A percentile compares a stretch with the other conserved stretches of the same genome.
Conservation (phyloP, 2,329 filamentous ascomycete species). For the Plenodomus biglobosus region DNA sequence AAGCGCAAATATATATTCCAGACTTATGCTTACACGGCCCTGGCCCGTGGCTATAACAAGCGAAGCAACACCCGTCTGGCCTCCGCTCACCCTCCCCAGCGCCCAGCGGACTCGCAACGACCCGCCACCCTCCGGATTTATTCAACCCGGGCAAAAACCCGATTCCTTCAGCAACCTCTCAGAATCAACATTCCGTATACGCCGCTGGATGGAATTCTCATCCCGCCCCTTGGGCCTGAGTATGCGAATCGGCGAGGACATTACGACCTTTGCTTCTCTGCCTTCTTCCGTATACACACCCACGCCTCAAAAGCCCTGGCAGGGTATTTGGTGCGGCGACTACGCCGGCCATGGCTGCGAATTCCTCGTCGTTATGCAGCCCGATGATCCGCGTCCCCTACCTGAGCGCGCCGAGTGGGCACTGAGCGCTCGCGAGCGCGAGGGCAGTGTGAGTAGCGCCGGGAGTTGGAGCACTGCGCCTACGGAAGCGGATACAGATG, state of each 20-base stretch:
- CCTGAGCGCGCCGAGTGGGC: constrained; percentile 40
- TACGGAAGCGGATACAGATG: constrained; percentile 13
- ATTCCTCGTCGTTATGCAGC: constrained; percentile 80
- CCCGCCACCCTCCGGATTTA: constrained; percentile 46
- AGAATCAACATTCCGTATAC: constrained; percentile 73
- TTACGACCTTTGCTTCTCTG: constrained; percentile 70
- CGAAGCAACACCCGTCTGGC: constrained; percentile 63
- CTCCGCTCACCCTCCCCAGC: constrained; percentile 70
- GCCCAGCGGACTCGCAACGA: constrained; percentile 58
- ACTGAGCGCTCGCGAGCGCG: constrained; percentile 27
- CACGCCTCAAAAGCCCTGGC: constrained; percentile 75
- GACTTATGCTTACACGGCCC: constrained; percentile 66
- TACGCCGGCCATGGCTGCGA: constrained; percentile 88
- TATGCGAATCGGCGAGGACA: constrained; percentile 54
- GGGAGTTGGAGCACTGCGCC: constrained; percentile 40
- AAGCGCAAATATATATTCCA: constrained; percentile 58
- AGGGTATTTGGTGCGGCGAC: constrained; percentile 91
- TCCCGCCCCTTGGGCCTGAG: constrained; percentile 32
- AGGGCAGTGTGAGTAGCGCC: constrained; percentile 33
- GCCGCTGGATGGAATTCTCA: constrained; percentile 72
- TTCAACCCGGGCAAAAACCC: constrained; percentile 53
- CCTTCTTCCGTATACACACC: constrained; percentile 76
- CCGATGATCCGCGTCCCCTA: constrained; percentile 53
- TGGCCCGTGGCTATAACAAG: constrained; percentile 48
- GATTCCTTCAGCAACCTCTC: constrained; percentile 58